Evolutionary conservation across 192 early-diverging fungal genomes (phyloP), one percentile per base, ranked within the genome.

Genomic region (Backusella psychrophila): DNA sequence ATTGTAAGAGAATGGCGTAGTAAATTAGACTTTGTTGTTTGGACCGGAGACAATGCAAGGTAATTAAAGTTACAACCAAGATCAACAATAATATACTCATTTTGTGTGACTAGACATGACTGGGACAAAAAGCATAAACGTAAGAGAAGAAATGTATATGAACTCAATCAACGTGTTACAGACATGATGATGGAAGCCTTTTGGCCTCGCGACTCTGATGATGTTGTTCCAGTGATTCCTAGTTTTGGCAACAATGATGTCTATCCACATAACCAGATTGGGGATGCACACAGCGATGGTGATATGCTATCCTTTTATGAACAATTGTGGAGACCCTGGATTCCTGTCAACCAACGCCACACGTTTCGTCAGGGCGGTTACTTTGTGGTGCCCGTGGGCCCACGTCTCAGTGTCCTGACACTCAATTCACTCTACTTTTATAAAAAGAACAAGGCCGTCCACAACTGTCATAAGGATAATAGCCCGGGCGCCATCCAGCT

Each of bases 11-110:
- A 85, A 12, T 83, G 82, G 70, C 66, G 56, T 15, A 72, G 82
- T 21, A 77, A 82, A 7, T 74, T 91, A 5, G 92, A 93, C 76
- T 93, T 93, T 86, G 88, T 93, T 0, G 73, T 89, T 4, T 93
- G 89, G 87, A 93, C 91, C 2, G 92, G 92, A 2, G 92, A 93
- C 73, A 91, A 87, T 82, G 86, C 88, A 4, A 85, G 84, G 88
- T 87, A 83, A 52, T 41, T 63, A 34, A 49, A 7, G 21, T 46
- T 46, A 31, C 66, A 59, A 59, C 53, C 6, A 59, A 23, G 31
- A 36, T 12, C 46, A 36, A 14, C 42, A 68, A 67, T 9, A 29
- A 12, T 0, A 12, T 0, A 21, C 15, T 39, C 23, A 21, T 9
- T 26, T 33, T 6, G 46, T 38, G 9, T 19, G 0, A 49, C 15